Conservation (phyloP, 768 basidiomycete genomes). For the Mycena crocata region DNA sequence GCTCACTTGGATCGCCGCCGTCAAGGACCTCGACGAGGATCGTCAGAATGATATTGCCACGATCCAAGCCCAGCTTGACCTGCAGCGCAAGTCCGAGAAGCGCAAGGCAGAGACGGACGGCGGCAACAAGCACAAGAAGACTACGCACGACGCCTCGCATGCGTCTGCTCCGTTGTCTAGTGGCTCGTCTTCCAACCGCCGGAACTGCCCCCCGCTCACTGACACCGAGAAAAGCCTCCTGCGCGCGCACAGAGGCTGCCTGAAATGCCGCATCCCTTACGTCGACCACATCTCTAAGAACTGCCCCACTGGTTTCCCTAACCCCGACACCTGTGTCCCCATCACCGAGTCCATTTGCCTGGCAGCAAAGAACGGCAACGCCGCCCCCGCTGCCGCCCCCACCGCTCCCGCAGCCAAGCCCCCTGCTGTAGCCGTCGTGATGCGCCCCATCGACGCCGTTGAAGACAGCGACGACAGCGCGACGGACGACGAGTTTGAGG, state of each 20-base stretch:
- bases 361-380: too few species aligned
- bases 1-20: neutral
- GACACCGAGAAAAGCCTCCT: neutral
- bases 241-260: neutral
- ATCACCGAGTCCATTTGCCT: too few species aligned
- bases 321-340: neutral
- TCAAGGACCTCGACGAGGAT: neutral
- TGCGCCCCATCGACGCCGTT: neutral
- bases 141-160: neutral
- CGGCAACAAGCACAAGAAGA: neutral
- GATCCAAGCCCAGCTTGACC: neutral
- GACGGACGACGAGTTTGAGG: neutral
- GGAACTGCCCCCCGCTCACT: neutral
- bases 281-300: neutral
- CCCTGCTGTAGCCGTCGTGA: neutral
- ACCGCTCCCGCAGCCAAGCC: neutral
- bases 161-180: neutral
- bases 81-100: neutral
- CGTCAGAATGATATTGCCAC: too few species aligned
- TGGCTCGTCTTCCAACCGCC: neutral
- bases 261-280: neutral
- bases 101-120: constrained; percentile 10
- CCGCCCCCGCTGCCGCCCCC: too few species aligned
- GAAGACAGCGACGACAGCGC: neutral
- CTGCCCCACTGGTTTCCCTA: neutral